Conservation (phyloP, 257 asterid species). For the Solanum peruvianum region DNA sequence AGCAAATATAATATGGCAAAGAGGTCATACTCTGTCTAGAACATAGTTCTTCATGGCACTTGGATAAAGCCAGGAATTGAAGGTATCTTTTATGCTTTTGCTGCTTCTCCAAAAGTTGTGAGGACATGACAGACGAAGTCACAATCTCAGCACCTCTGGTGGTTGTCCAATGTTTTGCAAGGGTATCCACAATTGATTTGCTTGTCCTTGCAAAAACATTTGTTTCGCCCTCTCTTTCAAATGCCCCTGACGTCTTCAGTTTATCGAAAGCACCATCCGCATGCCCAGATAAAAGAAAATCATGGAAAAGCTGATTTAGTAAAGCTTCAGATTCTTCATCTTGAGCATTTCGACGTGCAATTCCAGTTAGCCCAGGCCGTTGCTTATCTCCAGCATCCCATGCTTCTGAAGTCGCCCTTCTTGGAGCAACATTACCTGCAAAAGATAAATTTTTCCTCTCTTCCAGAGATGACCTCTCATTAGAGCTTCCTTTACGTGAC, state of each 20-base stretch:
- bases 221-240: constrained; percentile 86
- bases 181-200: constrained; percentile 85
- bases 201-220: constrained; percentile 76
- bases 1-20: constrained; percentile 1
- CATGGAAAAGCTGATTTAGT: constrained; percentile 75
- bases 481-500: constrained; percentile 89
- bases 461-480: constrained; percentile 54
- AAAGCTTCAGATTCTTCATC: constrained; percentile 94
- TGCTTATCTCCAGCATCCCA: constrained; percentile 75
- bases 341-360: constrained; percentile 53
- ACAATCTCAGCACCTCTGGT: constrained; percentile 88
- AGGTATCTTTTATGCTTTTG: constrained; percentile 79
- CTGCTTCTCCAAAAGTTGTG: constrained; percentile 78
- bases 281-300: constrained; percentile 69
- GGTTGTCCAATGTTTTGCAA: constrained; percentile 96
- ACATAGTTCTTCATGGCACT: constrained; percentile 90
- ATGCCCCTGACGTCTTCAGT: constrained; percentile 60
- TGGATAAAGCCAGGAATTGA: constrained; percentile 91
- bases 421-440: constrained; percentile 53
- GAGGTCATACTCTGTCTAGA: constrained; percentile 60
- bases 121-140: constrained; percentile 58
- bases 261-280: constrained; percentile 65
- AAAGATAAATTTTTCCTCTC: constrained; percentile 48
- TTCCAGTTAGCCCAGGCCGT: constrained; percentile 47
- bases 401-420: constrained; percentile 78